Conservation (phyloP, 2,329 filamentous ascomycete species). For the Myrmaecium sp. region DNA sequence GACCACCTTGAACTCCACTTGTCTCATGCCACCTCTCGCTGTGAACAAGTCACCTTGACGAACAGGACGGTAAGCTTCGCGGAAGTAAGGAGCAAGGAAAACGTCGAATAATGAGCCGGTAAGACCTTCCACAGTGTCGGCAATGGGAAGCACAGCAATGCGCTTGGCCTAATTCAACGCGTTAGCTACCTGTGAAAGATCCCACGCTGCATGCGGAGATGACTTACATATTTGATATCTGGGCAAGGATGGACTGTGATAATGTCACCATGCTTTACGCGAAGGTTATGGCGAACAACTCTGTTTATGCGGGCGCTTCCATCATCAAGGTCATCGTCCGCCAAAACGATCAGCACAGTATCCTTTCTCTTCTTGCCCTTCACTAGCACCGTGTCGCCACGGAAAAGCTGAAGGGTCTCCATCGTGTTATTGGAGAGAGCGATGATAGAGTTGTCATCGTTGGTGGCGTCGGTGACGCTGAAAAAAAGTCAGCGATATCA, state of each 20-base stretch:
- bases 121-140: slow-evolving; percentile 93
- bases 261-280: slow-evolving; percentile 96
- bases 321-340: slow-evolving; percentile 95
- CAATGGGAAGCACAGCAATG: slow-evolving; percentile 93
- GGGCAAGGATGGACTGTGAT: slow-evolving; percentile 95
- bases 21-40: slow-evolving; percentile 92
- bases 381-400: slow-evolving; percentile 92
- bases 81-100: slow-evolving; percentile 98
- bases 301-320: slow-evolving; percentile 95
- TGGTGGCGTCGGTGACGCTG: slow-evolving; percentile 93
- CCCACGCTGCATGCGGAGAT: neutral
- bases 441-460: slow-evolving; percentile 99
- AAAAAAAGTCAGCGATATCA: slow-evolving; percentile 14
- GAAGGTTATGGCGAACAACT: slow-evolving; percentile 93
- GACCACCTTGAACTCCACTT: slow-evolving; percentile 98
- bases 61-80: slow-evolving; percentile 93
- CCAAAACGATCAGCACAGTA: slow-evolving; percentile 91
- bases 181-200: slow-evolving; percentile 8
- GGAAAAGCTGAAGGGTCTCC: slow-evolving; percentile 96
- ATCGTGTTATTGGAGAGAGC: slow-evolving; percentile 96
- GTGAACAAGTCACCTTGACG: slow-evolving; percentile 97
- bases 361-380: slow-evolving; percentile 99
- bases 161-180: slow-evolving; percentile 61
- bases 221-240: slow-evolving; percentile 97
- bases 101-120: slow-evolving; percentile 97